Percentiles rank a stretch among this genome's conserved stretches.
Evolutionary conservation across 2,329 filamentous ascomycete genomes (phyloP).

Genomic region (Westerdykella aurantiaca): DNA sequence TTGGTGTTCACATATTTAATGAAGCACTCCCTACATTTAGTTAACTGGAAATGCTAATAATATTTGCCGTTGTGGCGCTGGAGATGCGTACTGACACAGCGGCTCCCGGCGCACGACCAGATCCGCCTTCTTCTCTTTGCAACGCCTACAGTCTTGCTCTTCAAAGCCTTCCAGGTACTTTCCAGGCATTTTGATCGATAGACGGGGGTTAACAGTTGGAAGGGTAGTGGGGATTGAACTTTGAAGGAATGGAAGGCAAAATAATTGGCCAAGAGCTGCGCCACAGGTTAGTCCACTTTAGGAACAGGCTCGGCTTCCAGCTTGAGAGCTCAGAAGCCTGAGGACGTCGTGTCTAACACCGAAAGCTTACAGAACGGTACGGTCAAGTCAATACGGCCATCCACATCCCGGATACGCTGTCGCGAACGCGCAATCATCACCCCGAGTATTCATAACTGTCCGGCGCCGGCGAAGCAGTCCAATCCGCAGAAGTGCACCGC

Average conservation of each 20-base stretch:
- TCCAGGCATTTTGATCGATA: slow-evolving; percentile 26
- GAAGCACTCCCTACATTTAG: slow-evolving; percentile 63
- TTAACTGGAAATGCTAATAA: slow-evolving; percentile 4
- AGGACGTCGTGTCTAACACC: slow-evolving; percentile 8
- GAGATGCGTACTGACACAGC: slow-evolving; percentile 49
- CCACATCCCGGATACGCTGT: background rate
- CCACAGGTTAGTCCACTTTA: slow-evolving; percentile 4
- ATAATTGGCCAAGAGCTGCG: slow-evolving; percentile 4
- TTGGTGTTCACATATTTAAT: slow-evolving; percentile 71
- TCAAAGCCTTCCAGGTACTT: slow-evolving; percentile 16
- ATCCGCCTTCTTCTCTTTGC: slow-evolving; percentile 46
- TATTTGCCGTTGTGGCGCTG: slow-evolving; percentile 16
- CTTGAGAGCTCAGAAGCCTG: slow-evolving; percentile 1
- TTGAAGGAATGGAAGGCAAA: background rate
- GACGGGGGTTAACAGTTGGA: background rate
- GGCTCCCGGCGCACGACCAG: slow-evolving; percentile 54
- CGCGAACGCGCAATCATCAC: background rate
- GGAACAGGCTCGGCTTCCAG: too few species aligned
- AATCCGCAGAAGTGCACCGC: background rate
- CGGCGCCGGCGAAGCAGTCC: background rate
- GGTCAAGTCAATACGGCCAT: background rate
- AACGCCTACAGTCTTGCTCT: slow-evolving; percentile 50
- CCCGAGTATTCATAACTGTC: background rate
- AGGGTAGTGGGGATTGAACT: background rate
- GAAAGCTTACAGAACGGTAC: background rate